Evolutionary conservation across 768 basidiomycete genomes (phyloP).

Genomic region (Dendrothele bispora): DNA sequence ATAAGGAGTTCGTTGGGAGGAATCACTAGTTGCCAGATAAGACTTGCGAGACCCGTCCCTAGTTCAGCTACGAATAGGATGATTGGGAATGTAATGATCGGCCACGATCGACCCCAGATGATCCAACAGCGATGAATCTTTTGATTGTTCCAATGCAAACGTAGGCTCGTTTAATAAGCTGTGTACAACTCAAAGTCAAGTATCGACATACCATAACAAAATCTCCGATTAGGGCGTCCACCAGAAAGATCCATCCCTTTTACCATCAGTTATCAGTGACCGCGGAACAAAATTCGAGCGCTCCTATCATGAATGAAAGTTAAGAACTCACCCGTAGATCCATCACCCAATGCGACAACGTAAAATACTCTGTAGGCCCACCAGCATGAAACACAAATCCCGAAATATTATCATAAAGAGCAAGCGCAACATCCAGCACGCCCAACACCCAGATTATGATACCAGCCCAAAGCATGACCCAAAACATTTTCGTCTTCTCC

Average conservation of each 20-base stretch:
- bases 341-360: not conserved
- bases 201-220: not conserved
- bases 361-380: not conserved
- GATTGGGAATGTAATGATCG: not conserved
- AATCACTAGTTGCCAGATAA: not conserved
- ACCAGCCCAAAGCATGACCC: not conserved
- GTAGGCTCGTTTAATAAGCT: too few relatives aligned
- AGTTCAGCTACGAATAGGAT: not conserved
- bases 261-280: too few relatives aligned
- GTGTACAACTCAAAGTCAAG: not conserved
- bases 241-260: not conserved
- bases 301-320: too few relatives aligned
- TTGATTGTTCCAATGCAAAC: too few relatives aligned
- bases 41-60: not conserved
- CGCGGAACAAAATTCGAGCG: too few relatives aligned
- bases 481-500: not conserved
- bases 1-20: not conserved
- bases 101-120: not conserved
- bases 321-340: too few relatives aligned
- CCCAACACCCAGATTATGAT: not conserved
- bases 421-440: not conserved
- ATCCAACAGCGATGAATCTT: not conserved
- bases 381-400: not conserved
- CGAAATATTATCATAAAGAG: not conserved
- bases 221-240: not conserved